Evolutionary conservation across 176 grass and related monocot genomes (phyloP).

Genomic region (Aegilops sharonensis): DNA sequence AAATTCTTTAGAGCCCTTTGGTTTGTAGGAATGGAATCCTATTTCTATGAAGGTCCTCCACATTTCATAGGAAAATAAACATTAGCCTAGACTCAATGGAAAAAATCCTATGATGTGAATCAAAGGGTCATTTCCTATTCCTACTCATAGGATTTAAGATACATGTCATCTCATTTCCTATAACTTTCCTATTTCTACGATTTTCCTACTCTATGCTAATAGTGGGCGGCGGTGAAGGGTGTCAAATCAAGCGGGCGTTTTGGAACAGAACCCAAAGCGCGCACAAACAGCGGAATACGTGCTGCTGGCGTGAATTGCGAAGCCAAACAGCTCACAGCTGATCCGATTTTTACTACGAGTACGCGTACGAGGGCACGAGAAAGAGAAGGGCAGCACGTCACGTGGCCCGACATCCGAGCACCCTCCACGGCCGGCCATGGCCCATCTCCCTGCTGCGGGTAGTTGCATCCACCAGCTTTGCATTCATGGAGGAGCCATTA

Average conservation of each 20-base stretch:
- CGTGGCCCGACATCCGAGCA: slow-evolving; percentile 12
- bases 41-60: too few species aligned
- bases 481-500: slow-evolving; percentile 45
- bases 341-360: neutral
- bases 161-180: too few species aligned
- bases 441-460: neutral
- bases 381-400: slow-evolving; percentile 17
- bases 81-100: too few species aligned
- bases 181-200: too few species aligned
- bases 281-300: neutral
- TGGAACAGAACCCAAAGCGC: neutral
- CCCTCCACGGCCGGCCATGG: slow-evolving; percentile 7
- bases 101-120: too few species aligned
- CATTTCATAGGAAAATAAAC: too few species aligned
- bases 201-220: too few species aligned
- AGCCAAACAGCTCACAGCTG: neutral
- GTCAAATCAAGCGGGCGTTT: neutral
- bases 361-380: slow-evolving; percentile 1
- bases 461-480: neutral
- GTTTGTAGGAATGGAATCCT: too few species aligned
- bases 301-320: neutral
- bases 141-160: too few species aligned
- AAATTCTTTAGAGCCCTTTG: too few species aligned
- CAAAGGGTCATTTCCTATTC: too few species aligned
- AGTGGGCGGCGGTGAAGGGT: too few species aligned